Base-by-base conservation (phyloP, 208 protist genomes). In the Leptomonas pyrrhocoris region DNA sequence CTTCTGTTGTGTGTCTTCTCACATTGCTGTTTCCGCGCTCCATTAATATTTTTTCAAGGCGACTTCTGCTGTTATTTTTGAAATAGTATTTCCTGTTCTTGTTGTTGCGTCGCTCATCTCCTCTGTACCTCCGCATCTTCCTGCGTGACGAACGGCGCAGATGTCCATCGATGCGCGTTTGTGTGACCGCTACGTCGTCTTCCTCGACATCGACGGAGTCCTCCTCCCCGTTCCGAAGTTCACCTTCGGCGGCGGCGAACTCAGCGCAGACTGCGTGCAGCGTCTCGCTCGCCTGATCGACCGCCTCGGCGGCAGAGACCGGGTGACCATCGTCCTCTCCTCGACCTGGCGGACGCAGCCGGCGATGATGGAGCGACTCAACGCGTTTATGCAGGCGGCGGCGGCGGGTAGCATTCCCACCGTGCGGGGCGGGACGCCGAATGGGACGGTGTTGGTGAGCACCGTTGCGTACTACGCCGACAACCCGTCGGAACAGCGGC, bases 181-280 rank as follows among this genome's bases (percentile, higher is more conserved):
- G 36, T 87, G 69, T 38, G 79, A 84, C 40, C 78, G 86, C 21
- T 85, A 82, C 63, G 84, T 95, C 9, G 85, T 95, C 36, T 95
- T 95, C 69, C 76, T 95, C 21, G 90, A 95, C 61, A 81, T 95
- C 45, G 90, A 95, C 57, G 90, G 90, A 42, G 90, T 95, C 15
- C 84, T 95, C 28, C 73, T 95, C 28, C 88, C 90, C 7, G 90
- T 95, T 0, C 84, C 88, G 16, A 83, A 84, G 23, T 92, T 89
- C 70, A 86, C 84, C 25, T 95, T 95, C 68, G 90, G 90, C 50
- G 90, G 90, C 21, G 88, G 90, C 23, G 85, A 95, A 5, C 81
- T 95, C 27, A 85, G 70, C 50, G 50, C 18, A 3, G 54, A 68
- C 11, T 91, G 90, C 64, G 77, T 93, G n/a, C 64, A 60, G 31